Evolutionary conservation across 2,329 filamentous ascomycete species (phyloP).

Genomic region (Metarhizium humberi): DNA sequence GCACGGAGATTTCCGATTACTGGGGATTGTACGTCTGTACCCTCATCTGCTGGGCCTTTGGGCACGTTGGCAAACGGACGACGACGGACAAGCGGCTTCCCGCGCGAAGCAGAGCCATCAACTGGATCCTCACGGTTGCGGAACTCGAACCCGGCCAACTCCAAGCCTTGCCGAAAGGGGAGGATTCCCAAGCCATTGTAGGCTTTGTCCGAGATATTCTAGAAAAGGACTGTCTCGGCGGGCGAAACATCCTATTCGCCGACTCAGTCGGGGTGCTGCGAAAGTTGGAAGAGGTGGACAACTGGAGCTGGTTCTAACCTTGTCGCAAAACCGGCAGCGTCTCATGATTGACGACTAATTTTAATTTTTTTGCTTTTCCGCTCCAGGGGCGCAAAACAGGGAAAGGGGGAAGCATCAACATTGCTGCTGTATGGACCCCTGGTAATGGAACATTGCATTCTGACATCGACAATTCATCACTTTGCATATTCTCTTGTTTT

Average conservation of each 20-base stretch:
- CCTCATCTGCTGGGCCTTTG: slow-evolving; percentile 51
- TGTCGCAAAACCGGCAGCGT: background rate
- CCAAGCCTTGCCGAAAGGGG: slow-evolving; percentile 20
- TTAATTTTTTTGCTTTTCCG: no score
- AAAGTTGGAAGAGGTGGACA: slow-evolving; percentile 37
- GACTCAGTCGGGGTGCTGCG: slow-evolving; percentile 44
- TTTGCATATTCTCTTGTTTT: no score
- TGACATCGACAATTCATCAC: no score
- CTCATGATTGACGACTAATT: slow-evolving; percentile 1
- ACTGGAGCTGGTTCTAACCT: slow-evolving; percentile 23
- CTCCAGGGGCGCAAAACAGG: no score
- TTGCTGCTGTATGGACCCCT: no score
- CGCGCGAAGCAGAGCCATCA: slow-evolving; percentile 18
- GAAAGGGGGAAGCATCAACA: no score
- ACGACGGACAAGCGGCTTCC: slow-evolving; percentile 12
- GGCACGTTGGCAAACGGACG: slow-evolving; percentile 21
- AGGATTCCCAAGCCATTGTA: slow-evolving; percentile 38
- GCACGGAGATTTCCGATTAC: slow-evolving; percentile 37
- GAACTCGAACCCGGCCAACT: slow-evolving; percentile 29
- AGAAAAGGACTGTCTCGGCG: slow-evolving; percentile 39
- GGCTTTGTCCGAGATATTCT: slow-evolving; percentile 36
- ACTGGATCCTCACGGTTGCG: slow-evolving; percentile 32
- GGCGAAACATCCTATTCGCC: slow-evolving; percentile 38
- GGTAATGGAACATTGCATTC: no score
- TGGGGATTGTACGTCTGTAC: slow-evolving; percentile 49